These are phyloP conservation scores for Huntiella decipiens DNA, from an alignment of 2,329 filamentous ascomycete species.

Conservation along the genomic window DNA sequence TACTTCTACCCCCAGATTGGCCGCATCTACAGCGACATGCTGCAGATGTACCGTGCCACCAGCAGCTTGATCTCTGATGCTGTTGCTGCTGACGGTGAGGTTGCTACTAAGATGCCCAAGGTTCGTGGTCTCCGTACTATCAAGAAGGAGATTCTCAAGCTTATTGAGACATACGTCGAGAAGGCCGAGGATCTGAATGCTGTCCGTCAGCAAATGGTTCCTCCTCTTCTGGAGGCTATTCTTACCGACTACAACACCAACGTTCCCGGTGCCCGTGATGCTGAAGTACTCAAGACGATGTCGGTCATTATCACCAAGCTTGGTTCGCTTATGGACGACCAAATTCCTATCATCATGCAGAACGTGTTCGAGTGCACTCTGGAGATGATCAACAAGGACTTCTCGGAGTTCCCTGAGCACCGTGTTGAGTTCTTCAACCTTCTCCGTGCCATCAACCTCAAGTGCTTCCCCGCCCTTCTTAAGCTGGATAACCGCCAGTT, in stretches of 20 bases:
- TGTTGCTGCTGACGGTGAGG: constrained; percentile 43
- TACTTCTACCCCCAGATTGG: constrained; percentile 98
- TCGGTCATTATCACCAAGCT: constrained; percentile 93
- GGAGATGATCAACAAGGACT: constrained; percentile 99
- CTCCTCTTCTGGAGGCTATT: constrained; percentile 84
- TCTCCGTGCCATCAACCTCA: constrained; percentile 82
- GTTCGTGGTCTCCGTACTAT: constrained; percentile 89
- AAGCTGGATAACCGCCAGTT: constrained; percentile 93
- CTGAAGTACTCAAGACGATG: constrained; percentile 93
- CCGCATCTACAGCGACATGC: constrained; percentile 93
- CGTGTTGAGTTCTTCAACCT: constrained; percentile 99
- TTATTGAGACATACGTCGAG: constrained; percentile 95
- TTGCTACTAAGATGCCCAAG: constrained; percentile 94
- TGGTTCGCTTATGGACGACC: constrained; percentile 90
- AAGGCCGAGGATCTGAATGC: constrained; percentile 93
- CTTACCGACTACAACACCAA: constrained; percentile 94
- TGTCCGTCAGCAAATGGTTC: constrained; percentile 84
- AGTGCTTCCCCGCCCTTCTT: constrained; percentile 86
- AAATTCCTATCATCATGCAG: constrained; percentile 94
- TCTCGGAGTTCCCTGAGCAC: constrained; percentile 96
- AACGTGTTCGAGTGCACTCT: constrained; percentile 96
- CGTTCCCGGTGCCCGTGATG: constrained; percentile 84
- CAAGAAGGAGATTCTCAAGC: constrained; percentile 97
- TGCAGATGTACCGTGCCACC: constrained; percentile 97
- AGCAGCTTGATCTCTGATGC: constrained; percentile 89